A percentile compares a stretch with the other conserved stretches of the same genome.
These are phyloP conservation scores for Fraxinus quadrangulata DNA, from an alignment of 257 asterid genomes.

Conservation along the genomic window DNA sequence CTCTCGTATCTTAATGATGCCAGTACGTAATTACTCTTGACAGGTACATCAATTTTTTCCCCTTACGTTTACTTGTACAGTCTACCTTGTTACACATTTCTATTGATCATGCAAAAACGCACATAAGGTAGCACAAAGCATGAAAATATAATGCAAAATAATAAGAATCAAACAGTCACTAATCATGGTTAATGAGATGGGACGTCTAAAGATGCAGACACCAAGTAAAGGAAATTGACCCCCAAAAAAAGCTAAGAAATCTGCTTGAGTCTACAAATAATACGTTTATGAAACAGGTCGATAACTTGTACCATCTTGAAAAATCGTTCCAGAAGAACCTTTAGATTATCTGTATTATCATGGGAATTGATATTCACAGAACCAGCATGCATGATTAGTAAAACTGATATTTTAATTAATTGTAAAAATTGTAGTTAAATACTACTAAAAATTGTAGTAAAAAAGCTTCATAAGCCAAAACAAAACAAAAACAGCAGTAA, in stretches of 20 bases:
- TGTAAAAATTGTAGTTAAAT: not conserved
- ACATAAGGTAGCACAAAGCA: not conserved
- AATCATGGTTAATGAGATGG: not conserved
- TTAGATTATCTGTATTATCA: not conserved
- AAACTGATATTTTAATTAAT: not conserved
- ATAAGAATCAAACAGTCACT: not conserved
- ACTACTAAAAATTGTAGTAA: not conserved
- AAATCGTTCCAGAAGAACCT: not conserved
- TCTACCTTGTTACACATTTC: not conserved
- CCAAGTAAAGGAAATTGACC: not conserved
- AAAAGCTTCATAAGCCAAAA: not conserved
- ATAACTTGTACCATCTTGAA: not conserved
- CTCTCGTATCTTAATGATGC: constrained; percentile 1
- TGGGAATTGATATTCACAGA: not conserved
- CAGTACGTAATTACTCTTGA: not conserved
- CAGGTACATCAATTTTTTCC: not conserved
- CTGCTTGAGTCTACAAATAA: not conserved
- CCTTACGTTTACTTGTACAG: not conserved
- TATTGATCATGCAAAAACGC: not conserved
- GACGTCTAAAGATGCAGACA: not conserved
- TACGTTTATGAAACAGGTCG: not conserved
- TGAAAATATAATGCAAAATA: not conserved
- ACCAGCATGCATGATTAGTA: not conserved
- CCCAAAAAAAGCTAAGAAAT: not conserved
- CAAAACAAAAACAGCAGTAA: constrained; percentile 6